Percentiles rank a stretch among this genome's conserved stretches.
phyloP scores from a whole-genome alignment of 2,329 filamentous ascomycete species.

The Cyclaneusma minus region DNA sequence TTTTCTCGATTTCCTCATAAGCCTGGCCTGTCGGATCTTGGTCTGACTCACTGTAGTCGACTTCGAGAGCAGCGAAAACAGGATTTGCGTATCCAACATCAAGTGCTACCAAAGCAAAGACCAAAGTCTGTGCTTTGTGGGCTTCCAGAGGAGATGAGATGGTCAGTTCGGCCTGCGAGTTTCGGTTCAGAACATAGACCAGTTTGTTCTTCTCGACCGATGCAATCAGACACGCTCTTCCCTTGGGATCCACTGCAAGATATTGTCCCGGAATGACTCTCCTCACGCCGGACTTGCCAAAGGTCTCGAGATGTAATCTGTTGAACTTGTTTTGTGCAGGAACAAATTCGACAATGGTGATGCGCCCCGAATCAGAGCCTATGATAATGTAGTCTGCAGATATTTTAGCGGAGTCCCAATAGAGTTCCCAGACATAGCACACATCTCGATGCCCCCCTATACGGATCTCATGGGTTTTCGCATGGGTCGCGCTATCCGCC shows the following conservation, averaged over 20 bases:
- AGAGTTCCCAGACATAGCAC: conserved; percentile 5
- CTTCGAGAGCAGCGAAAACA: conserved; percentile 85
- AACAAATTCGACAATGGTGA: conserved; percentile 85
- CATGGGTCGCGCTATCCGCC: too few relatives aligned
- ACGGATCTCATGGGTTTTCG: too few relatives aligned
- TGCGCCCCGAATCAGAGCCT: conserved; percentile 86
- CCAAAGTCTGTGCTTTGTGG: conserved; percentile 80
- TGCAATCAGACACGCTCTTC: conserved; percentile 84
- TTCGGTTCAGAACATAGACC: conserved; percentile 94
- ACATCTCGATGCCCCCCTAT: too few relatives aligned
- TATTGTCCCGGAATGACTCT: conserved; percentile 93
- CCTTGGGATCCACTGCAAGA: conserved; percentile 87
- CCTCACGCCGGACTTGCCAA: conserved; percentile 89
- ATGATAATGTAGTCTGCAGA: conserved; percentile 82
- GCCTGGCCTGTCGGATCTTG: conserved; percentile 80
- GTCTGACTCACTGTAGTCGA: conserved; percentile 84
- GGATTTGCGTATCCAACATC: conserved; percentile 97
- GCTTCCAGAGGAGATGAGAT: conserved; percentile 96
- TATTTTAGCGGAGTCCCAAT: conserved; percentile 12
- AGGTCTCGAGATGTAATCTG: conserved; percentile 88
- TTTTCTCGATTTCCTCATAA: conserved; percentile 68
- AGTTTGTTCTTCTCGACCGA: conserved; percentile 98
- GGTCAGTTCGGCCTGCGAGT: conserved; percentile 83
- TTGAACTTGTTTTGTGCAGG: conserved; percentile 76
- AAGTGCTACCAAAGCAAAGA: conserved; percentile 73